These are phyloP conservation scores for Amanita jacksonii DNA, from an alignment of 768 basidiomycete genomes.

Conservation along the genomic window DNA sequence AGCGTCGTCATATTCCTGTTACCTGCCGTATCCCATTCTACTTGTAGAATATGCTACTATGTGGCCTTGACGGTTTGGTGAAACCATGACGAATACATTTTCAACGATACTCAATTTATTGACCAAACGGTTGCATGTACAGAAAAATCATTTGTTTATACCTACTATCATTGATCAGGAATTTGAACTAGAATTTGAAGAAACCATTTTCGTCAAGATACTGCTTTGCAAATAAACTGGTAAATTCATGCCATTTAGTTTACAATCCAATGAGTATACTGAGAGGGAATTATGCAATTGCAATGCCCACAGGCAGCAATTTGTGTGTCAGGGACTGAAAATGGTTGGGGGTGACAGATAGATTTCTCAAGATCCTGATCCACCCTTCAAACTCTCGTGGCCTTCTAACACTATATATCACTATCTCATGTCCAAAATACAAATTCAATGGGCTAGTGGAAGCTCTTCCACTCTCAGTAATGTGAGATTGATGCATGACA, in stretches of 20 bases:
- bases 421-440: conserved; percentile 1
- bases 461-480: conserved; percentile 2
- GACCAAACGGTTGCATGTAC: neutral
- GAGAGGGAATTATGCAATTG: conserved; percentile 1
- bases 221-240: neutral
- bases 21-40: conserved; percentile 7
- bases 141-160: neutral
- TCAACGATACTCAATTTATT: neutral
- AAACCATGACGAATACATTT: conserved; percentile 9
- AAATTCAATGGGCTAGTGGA: neutral
- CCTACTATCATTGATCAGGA: too few relatives aligned
- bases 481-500: neutral
- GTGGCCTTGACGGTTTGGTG: conserved; percentile 8
- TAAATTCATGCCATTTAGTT: conserved; percentile 2
- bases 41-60: conserved; percentile 5
- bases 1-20: conserved; percentile 8
- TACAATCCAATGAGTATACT: conserved; percentile 1
- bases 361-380: neutral
- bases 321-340: neutral
- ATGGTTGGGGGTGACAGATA: conserved; percentile 1
- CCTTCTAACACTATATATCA: neutral
- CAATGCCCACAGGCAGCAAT: too few relatives aligned
- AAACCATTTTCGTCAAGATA: neutral
- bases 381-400: conserved; percentile 1
- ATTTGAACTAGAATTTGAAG: conserved; percentile 1